phyloP scores from a whole-genome alignment of 768 basidiomycete species.

The Epithele typhae region DNA sequence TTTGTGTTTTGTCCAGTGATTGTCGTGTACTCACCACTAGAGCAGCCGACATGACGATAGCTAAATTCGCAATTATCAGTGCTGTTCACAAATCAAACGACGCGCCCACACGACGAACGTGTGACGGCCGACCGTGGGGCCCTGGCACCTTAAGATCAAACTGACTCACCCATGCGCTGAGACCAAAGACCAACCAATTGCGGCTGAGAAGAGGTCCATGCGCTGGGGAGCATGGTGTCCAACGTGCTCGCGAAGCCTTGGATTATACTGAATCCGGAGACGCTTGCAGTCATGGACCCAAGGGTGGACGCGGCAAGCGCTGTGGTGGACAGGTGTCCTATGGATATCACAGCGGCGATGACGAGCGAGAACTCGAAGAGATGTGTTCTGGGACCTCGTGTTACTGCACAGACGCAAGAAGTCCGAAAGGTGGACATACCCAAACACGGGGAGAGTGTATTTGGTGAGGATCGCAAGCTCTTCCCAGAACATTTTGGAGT shows the following conservation, averaged over 20 bases:
- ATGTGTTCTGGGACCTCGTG: conserved; percentile 52
- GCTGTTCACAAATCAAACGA: not conserved
- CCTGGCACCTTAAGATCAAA: too few species aligned
- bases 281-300: conserved; percentile 44
- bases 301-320: conserved; percentile 73
- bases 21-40: conserved; percentile 50
- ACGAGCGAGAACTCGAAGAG: conserved; percentile 84
- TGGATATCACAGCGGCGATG: conserved; percentile 77
- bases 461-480: conserved; percentile 54
- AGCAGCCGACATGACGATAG: conserved; percentile 52
- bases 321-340: conserved; percentile 87
- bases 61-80: conserved; percentile 30
- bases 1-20: too few species aligned
- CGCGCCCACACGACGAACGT: too few species aligned
- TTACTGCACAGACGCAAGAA: not conserved
- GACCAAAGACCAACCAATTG: conserved; percentile 86
- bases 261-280: conserved; percentile 74
- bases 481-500: conserved; percentile 43
- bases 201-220: conserved; percentile 89
- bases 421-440: conserved; percentile 38
- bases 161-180: conserved; percentile 73
- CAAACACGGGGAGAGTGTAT: conserved; percentile 70
- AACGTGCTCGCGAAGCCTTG: conserved; percentile 82
- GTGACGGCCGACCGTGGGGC: not conserved
- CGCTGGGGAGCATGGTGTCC: conserved; percentile 90